Conservation (phyloP, 768 basidiomycete species). For the Panaeolus cyanescens region DNA sequence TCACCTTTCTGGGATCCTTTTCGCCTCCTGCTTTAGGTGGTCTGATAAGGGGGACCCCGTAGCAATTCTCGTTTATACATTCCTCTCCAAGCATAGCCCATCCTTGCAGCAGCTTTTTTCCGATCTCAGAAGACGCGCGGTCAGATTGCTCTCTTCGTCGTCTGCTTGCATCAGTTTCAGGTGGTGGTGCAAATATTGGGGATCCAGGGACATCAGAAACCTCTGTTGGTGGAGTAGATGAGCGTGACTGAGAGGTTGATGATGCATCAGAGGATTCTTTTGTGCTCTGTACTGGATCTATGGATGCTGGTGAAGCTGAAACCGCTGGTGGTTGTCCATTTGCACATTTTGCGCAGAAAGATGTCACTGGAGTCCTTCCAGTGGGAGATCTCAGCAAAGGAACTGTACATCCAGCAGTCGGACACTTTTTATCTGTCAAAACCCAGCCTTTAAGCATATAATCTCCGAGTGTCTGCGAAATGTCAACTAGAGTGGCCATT, state of each 20-base stretch:
- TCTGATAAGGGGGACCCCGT: constrained; percentile 82
- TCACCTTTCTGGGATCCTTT: constrained; percentile 68
- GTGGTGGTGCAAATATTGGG: constrained; percentile 62
- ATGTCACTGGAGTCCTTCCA: constrained; percentile 40
- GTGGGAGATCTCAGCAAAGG: constrained; percentile 77
- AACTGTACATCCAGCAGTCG: constrained; percentile 54
- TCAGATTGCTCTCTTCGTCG: constrained; percentile 82
- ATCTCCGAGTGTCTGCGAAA: constrained; percentile 65
- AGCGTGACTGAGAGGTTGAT: constrained; percentile 58
- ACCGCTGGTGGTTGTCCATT: constrained; percentile 35
- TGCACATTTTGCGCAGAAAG: constrained; percentile 67
- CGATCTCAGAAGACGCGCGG: constrained; percentile 77
- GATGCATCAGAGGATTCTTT: constrained; percentile 29
- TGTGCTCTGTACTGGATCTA: constrained; percentile 1
- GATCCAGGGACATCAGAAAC: constrained; percentile 62
- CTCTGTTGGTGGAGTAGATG: constrained; percentile 82
- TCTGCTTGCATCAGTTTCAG: constrained; percentile 64
- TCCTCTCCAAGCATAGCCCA: constrained; percentile 93
- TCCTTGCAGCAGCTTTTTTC: constrained; percentile 72
- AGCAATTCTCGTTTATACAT: constrained; percentile 69
- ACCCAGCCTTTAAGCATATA: constrained; percentile 80
- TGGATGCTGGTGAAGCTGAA: neutral
- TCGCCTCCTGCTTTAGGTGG: constrained; percentile 65
- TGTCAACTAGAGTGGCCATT: constrained; percentile 57
- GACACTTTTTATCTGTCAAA: constrained; percentile 67